Evolutionary conservation across 2,329 filamentous ascomycete genomes (phyloP), one percentile per base, ranked within the genome.

Genomic region (Macroventuria anomochaeta): DNA sequence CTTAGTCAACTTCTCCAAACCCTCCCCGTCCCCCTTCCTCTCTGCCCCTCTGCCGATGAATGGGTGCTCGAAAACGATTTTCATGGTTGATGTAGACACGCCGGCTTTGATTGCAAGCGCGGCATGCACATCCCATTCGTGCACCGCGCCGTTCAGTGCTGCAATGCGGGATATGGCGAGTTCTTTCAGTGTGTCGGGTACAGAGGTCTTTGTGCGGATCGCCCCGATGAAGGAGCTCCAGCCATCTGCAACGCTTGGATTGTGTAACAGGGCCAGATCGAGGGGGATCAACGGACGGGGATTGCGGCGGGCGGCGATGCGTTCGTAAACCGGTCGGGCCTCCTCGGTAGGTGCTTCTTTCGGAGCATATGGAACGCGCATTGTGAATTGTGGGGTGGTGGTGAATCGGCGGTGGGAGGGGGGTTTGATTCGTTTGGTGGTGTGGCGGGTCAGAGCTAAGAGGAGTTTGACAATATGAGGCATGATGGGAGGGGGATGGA

Each of bases 81-180:
- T 41, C 33, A 95, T 79, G 0, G 59, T 62, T 10, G 87, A 87
- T 0, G 80, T 85, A 18, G 88, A 81, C 7, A 88, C 85, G 0
- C 81, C 86, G 20, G 77, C 76, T 26, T 81, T 78, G 7, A 83
- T 80, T 7, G 93, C 80, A 2, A 80, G 66, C 2, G 90, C 90
- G 13, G 86, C 87, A 70, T 96, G 92, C 42, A 90, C 83, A 37
- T 80, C 83, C 91, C 90, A 96, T 75, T 96, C 91, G 75, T 93
- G 96, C 82, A 89, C 91, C 0, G 92, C 92, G 12, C 82, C 74
- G 75, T 96, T 96, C 66, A 91, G 84, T 17, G 88, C 86, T 12
- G 92, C 92, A n/a, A 96, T 88, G 44, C 91, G 83, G 62, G 85
- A 88, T 65, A 96, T 93, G 61, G 89, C 88, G 7, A 95, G 79